phyloP scores from a whole-genome alignment of 805 yeast species.

The Lipomyces spencermartinsiae region DNA sequence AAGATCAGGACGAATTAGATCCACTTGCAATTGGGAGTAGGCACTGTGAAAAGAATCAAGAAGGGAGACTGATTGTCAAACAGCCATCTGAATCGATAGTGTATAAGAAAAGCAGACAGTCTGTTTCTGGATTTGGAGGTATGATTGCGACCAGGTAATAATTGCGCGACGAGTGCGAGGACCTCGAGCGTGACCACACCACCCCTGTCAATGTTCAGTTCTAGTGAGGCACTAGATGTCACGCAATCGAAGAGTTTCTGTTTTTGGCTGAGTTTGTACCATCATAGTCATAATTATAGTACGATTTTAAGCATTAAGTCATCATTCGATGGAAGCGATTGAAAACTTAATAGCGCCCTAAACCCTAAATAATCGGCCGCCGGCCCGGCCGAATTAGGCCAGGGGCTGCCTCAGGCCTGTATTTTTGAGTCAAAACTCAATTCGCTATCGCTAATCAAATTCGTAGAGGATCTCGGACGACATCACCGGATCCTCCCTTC shows the following conservation, averaged over 20 bases:
- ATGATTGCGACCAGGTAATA: background rate
- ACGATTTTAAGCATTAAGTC: background rate
- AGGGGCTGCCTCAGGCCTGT: background rate
- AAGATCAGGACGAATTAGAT: background rate
- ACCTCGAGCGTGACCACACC: background rate
- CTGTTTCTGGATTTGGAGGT: background rate
- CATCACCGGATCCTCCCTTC: background rate
- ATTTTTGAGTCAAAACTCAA: background rate
- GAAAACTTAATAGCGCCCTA: background rate
- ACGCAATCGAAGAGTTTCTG: background rate
- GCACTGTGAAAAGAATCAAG: slow-evolving; percentile 5
- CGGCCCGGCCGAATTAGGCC: background rate
- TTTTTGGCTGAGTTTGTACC: background rate
- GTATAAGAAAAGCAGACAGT: slow-evolving; percentile 7
- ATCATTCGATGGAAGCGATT: background rate
- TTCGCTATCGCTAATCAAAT: background rate
- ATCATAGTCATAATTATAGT: background rate
- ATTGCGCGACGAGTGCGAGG: background rate
- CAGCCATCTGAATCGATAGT: slow-evolving; percentile 8
- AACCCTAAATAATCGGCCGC: background rate
- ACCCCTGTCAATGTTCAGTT: background rate
- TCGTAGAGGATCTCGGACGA: background rate
- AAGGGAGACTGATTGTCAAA: background rate
- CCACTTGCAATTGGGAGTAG: background rate
- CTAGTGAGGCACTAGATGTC: background rate